Percentiles rank a stretch among this genome's conserved stretches.
These are phyloP conservation scores for Betula pendula DNA, from an alignment of 306 rosid genomes.

Conservation along the genomic window DNA sequence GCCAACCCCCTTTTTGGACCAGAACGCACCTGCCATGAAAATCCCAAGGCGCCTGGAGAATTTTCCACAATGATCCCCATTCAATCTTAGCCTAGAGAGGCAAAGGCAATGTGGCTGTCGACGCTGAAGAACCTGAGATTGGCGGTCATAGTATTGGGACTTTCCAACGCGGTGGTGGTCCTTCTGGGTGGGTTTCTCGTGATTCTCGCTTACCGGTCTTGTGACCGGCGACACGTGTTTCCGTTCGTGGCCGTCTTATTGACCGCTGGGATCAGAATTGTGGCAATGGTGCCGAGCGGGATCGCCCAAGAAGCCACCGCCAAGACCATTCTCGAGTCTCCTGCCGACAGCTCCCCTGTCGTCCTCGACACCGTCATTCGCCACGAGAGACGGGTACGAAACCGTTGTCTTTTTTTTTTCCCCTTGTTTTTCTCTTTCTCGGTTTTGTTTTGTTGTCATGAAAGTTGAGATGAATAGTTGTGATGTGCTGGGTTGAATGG, in stretches of 20 bases:
- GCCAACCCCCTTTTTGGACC: too few species aligned
- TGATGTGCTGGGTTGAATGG: not conserved
- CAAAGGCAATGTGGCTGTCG: slow-evolving; percentile 33
- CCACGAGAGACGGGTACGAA: slow-evolving; percentile 52
- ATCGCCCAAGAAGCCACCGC: slow-evolving; percentile 69
- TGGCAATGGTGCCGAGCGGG: slow-evolving; percentile 53
- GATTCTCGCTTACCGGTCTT: slow-evolving; percentile 21
- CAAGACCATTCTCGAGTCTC: slow-evolving; percentile 43
- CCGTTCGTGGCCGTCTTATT: slow-evolving; percentile 42
- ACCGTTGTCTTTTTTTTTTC: not conserved
- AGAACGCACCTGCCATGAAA: too few species aligned
- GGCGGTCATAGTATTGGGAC: slow-evolving; percentile 31
- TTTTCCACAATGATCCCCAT: not conserved
- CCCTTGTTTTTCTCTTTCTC: not conserved
- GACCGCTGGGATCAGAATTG: slow-evolving; percentile 42
- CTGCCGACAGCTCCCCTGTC: slow-evolving; percentile 19
- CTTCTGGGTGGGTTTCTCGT: slow-evolving; percentile 39
- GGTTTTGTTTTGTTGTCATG: not conserved
- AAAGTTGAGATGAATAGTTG: not conserved
- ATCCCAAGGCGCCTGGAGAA: too few species aligned
- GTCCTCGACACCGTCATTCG: slow-evolving; percentile 42
- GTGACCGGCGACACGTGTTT: slow-evolving; percentile 29
- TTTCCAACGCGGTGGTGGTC: slow-evolving; percentile 36
- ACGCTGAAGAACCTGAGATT: slow-evolving; percentile 37
- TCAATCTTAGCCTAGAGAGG: not conserved